Percentiles rank a stretch among this genome's conserved stretches.
Evolutionary conservation across 2,329 filamentous ascomycete species (phyloP).

Genomic region (Alternaria atra): DNA sequence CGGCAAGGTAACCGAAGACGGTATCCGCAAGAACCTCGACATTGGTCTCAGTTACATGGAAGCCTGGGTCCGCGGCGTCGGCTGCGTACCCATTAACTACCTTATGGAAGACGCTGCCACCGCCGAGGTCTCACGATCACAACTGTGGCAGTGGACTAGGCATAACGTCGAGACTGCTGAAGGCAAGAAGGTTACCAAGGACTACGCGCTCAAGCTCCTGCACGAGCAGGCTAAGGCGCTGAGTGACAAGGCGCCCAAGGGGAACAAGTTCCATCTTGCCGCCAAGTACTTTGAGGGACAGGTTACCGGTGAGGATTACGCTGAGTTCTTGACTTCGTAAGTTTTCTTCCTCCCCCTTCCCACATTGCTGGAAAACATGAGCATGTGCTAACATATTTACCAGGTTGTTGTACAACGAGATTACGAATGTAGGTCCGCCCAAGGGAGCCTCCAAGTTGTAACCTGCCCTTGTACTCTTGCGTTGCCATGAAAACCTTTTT

Average conservation of each 20-base stretch:
- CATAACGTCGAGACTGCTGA: conserved; percentile 79
- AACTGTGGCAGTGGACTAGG: conserved; percentile 95
- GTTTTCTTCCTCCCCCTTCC: conserved; percentile 43
- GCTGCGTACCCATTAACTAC: conserved; percentile 97
- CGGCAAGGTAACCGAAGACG: conserved; percentile 88
- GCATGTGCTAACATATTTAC: neutral
- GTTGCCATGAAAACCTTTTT: neutral
- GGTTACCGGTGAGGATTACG: conserved; percentile 96
- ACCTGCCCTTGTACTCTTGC: neutral
- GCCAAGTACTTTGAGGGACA: conserved; percentile 92
- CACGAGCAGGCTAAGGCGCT: conserved; percentile 85
- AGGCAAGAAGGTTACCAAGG: conserved; percentile 92
- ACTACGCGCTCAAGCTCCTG: conserved; percentile 84
- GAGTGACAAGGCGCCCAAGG: conserved; percentile 76
- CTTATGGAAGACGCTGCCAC: conserved; percentile 99
- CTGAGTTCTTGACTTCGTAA: conserved; percentile 90
- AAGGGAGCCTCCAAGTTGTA: conserved; percentile 63
- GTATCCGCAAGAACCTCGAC: conserved; percentile 96
- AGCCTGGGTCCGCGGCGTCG: conserved; percentile 92
- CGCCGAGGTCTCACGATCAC: conserved; percentile 90
- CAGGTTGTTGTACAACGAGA: conserved; percentile 89
- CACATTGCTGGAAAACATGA: neutral
- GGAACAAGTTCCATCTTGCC: conserved; percentile 90
- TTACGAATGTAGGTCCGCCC: conserved; percentile 75
- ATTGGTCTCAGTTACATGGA: conserved; percentile 99